A percentile compares a stretch with the other conserved stretches of the same genome.
These are phyloP conservation scores for Sporothrix protearum DNA, from an alignment of 2,329 filamentous ascomycete genomes.

Conservation along the genomic window DNA sequence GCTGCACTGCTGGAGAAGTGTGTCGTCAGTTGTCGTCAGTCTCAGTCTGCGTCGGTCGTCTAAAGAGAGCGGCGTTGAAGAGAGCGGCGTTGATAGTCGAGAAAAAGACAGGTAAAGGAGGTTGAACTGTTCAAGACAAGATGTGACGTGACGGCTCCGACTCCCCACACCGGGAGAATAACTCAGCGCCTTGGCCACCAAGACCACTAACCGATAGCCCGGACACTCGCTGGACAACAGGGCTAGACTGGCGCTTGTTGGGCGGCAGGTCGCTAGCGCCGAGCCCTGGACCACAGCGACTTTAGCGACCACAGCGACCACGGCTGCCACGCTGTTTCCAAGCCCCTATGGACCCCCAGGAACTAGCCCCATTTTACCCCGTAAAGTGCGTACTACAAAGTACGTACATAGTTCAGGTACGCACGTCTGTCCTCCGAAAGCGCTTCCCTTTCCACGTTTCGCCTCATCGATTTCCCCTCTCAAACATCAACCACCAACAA, in stretches of 20 bases:
- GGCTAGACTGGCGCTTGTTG: neutral
- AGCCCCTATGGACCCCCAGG: neutral
- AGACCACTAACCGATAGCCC: neutral
- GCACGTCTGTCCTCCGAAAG: too few relatives aligned
- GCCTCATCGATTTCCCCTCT: neutral
- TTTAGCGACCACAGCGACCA: neutral
- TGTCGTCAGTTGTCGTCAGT: too few relatives aligned
- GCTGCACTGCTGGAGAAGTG: neutral
- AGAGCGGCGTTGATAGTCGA: neutral
- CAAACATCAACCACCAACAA: neutral
- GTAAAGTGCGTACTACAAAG: too few relatives aligned
- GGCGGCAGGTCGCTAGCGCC: neutral
- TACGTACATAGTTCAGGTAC: too few relatives aligned
- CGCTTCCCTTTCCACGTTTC: neutral
- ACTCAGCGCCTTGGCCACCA: too few relatives aligned
- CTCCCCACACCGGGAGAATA: too few relatives aligned
- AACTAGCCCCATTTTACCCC: neutral
- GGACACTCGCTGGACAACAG: neutral
- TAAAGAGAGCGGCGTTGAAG: neutral
- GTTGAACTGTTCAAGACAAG: neutral
- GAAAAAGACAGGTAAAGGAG: neutral
- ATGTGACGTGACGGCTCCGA: constrained; percentile 12
- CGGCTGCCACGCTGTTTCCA: neutral
- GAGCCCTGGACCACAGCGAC: neutral
- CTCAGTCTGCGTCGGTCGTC: neutral